Evolutionary conservation across 768 basidiomycete species (phyloP), one percentile per base, ranked within the genome.

Genomic region (Cyclocybe aegerita): DNA sequence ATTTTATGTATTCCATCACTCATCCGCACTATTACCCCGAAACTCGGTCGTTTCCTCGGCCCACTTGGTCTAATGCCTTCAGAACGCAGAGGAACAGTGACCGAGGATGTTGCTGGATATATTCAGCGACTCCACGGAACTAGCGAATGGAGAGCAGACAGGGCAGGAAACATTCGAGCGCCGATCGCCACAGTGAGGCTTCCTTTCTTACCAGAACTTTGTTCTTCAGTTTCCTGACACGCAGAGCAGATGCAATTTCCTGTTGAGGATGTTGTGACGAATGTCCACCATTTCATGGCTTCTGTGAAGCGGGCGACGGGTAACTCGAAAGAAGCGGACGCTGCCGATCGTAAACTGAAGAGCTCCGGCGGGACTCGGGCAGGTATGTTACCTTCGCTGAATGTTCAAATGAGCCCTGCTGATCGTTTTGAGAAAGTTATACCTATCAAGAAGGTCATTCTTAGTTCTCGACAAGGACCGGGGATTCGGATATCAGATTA

Each of bases 51-150:
- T 70, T 88, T 68, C 73, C 90, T 70, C 70, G 84, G 96, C 59
- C 95, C 93, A 37, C 83, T 91, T 46, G 96, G 96, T 49, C 72
- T 98, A 39, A 97, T 99, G 95, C 97, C 97, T 9, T 89, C 90
- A 6, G 91, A 88, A 54, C 85, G 94, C 66, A 80, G 94, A 50
- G 97, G 97, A 4, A 95, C 95, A 1, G 96, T 98, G 14, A 91
- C 92, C 1, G 90, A 93, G 43, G 92, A 98, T 52, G 76, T 98
- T 37, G 85, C 78, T 10, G 84, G 83, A 9, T 95, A 89, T 56
- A 84, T 99, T 49, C 78, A 82, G 58, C 81, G 82, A 43, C 79
- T 96, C 33, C 81, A 83, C 49, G 92, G 90, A 9, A 85, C 86
- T 4, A 83, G 86, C 40, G 94, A 98, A 64, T 99, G 96, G 93